Base-by-base conservation (phyloP, 768 basidiomycete species). In the Sarcomyxa edulis region DNA sequence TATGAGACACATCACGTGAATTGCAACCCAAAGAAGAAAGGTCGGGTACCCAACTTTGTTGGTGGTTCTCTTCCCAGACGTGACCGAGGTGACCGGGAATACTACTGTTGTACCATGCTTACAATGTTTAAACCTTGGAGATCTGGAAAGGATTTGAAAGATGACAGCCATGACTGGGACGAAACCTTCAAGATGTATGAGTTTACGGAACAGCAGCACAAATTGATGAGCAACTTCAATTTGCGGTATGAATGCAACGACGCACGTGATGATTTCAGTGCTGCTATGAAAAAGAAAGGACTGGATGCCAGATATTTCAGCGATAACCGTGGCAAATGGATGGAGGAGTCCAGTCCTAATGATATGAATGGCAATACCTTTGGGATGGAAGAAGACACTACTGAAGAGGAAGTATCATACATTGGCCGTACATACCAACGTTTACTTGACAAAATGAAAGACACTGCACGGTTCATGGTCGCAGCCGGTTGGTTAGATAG, bases 81-180 rank as follows among this genome's bases (percentile, higher is more conserved):
- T 34, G 61, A 63, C 44, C 34, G 38, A 32, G 59, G 55, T 18
- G 52, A 59, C 44, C 18, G 53, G 12, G 59, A 60, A 29, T 51
- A 53, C 20, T 64, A 64, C 38, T 57, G 54, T 32, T 25, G 38
- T 21, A 20, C 55, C 10, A 52, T 54, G 37, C n/a, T n/a, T n/a
- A n/a, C n/a, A n/a, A n/a, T n/a, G n/a, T n/a, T n/a, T n/a, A n/a
- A n/a, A 29, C 50, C 53, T 5, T 60, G 59, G 60, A 21, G 58
- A 32, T 18, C 24, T 5, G 50, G 50, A 0, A 3, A 7, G 4
- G 52, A 59, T 31, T 27, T 59, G 4, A 56, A 50, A 39, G 30
- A 16, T 25, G 25, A 42, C 7, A 18, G 21, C 9, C 26, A 44
- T 8, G 38, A 47, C 3, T 53, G 58, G 50, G 42, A 49, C 31